Evolutionary conservation across 345 rosid species (phyloP).

Genomic region (Streptanthus diversifolius): DNA sequence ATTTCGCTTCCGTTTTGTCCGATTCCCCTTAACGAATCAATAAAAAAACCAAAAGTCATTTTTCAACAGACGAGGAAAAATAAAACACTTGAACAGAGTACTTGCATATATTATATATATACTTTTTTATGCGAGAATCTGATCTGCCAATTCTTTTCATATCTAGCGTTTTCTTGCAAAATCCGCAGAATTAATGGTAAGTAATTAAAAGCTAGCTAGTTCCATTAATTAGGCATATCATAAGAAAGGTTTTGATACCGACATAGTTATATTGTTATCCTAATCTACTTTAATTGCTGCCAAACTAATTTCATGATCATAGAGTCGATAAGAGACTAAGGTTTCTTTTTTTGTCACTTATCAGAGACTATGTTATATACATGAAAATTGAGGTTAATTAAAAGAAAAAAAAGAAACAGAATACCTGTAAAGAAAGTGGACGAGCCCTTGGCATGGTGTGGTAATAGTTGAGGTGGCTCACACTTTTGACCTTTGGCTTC

Average conservation of each 20-base stretch:
- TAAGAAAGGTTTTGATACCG: background rate
- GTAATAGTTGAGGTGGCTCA: constrained; percentile 23
- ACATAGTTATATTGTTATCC: background rate
- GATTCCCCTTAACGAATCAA: constrained; percentile 25
- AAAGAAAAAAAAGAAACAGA: constrained; percentile 2
- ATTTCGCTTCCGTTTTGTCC: constrained; percentile 28
- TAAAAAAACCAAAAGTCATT: constrained; percentile 17
- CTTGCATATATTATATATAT: too few species aligned
- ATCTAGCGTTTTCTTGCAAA: background rate
- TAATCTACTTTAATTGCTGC: background rate
- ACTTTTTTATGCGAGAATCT: constrained; percentile 9
- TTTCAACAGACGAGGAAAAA: constrained; percentile 5
- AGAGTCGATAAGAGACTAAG: background rate
- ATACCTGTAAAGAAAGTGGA: constrained; percentile 90
- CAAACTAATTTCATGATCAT: background rate
- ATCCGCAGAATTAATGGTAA: constrained; percentile 29
- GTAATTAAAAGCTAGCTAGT: background rate
- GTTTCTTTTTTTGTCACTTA: too few species aligned
- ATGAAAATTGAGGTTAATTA: background rate
- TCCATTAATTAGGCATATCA: background rate
- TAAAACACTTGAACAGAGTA: background rate
- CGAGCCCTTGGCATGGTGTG: constrained; percentile 63
- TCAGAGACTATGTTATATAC: background rate
- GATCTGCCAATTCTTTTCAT: background rate
- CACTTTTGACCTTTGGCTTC: constrained; percentile 26